Percentiles rank a stretch among this genome's conserved stretches.
These are phyloP conservation scores for Podaxis rugospora DNA, from an alignment of 768 basidiomycete species.

Conservation along the genomic window DNA sequence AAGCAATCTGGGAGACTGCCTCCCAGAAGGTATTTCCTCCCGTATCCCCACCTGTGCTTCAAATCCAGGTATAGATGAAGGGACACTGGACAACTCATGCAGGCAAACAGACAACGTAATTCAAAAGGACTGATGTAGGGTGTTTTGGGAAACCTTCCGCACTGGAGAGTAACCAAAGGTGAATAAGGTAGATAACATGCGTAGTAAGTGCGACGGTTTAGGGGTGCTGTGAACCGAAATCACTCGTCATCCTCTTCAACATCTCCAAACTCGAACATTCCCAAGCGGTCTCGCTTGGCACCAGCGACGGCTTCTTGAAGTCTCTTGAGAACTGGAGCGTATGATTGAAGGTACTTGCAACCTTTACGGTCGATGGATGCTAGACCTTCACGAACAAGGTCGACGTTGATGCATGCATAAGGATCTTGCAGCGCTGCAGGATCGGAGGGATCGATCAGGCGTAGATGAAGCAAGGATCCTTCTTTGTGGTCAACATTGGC, in stretches of 20 bases:
- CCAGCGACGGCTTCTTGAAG: constrained; percentile 54
- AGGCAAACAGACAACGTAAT: too few relatives aligned
- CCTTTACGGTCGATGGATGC: constrained; percentile 76
- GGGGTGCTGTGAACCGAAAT: neutral
- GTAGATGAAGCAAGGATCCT: constrained; percentile 73
- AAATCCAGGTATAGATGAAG: neutral
- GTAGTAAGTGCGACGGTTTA: neutral
- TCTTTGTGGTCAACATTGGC: constrained; percentile 93
- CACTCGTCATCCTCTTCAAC: constrained; percentile 73
- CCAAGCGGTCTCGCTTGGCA: constrained; percentile 72
- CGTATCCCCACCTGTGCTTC: neutral
- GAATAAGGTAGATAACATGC: neutral
- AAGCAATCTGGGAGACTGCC: neutral
- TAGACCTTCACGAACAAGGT: constrained; percentile 84
- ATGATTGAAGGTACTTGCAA: constrained; percentile 66
- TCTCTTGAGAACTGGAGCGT: constrained; percentile 63
- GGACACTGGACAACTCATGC: neutral
- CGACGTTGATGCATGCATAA: constrained; percentile 79
- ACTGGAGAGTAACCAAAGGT: neutral
- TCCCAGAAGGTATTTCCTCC: neutral
- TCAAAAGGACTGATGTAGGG: neutral
- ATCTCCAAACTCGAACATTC: constrained; percentile 93
- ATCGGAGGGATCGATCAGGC: constrained; percentile 87
- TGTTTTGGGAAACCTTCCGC: neutral
- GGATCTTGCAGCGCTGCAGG: constrained; percentile 65